Percentiles rank a stretch among this genome's conserved stretches.
These are phyloP conservation scores for Pichia manshurica DNA, from an alignment of 805 yeast genomes.

Conservation along the genomic window DNA sequence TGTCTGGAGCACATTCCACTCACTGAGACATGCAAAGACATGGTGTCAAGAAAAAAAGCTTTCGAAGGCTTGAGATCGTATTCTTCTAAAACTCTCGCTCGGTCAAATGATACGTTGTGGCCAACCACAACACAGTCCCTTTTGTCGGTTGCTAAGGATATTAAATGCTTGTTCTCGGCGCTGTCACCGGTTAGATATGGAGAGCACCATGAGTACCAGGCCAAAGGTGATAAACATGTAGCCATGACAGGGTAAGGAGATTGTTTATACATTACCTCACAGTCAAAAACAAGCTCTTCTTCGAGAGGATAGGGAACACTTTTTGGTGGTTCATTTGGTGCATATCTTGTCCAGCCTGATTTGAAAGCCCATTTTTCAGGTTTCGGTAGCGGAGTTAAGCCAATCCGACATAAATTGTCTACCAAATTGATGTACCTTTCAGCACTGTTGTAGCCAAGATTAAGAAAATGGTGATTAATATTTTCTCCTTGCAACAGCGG, in stretches of 20 bases:
- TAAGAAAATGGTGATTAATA: conserved; percentile 80
- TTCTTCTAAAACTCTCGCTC: conserved; percentile 83
- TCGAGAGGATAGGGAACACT: conserved; percentile 67
- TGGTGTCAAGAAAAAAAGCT: conserved; percentile 81
- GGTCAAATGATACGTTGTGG: conserved; percentile 84
- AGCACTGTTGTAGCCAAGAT: conserved; percentile 53
- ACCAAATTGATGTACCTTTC: conserved; percentile 56
- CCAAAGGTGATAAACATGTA: conserved; percentile 64
- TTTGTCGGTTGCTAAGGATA: conserved; percentile 46
- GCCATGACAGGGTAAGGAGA: conserved; percentile 77
- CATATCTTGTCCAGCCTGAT: conserved; percentile 83
- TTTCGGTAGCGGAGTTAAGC: conserved; percentile 27
- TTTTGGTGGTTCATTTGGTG: conserved; percentile 44
- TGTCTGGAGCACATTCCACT: conserved; percentile 93
- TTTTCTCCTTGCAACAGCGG: conserved; percentile 71
- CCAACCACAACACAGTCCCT: conserved; percentile 68
- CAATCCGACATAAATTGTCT: conserved; percentile 36
- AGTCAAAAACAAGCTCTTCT: conserved; percentile 75
- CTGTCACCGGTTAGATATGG: conserved; percentile 66
- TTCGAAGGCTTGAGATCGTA: conserved; percentile 61
- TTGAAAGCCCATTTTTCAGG: conserved; percentile 52
- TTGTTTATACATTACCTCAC: conserved; percentile 74
- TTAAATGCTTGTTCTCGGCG: conserved; percentile 50
- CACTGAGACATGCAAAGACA: conserved; percentile 86
- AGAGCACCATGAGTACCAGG: conserved; percentile 95